Percentiles rank a stretch among this genome's conserved stretches.
phyloP scores from a whole-genome alignment of 2,329 filamentous ascomycete genomes.

The Celoporthe dispersa region DNA sequence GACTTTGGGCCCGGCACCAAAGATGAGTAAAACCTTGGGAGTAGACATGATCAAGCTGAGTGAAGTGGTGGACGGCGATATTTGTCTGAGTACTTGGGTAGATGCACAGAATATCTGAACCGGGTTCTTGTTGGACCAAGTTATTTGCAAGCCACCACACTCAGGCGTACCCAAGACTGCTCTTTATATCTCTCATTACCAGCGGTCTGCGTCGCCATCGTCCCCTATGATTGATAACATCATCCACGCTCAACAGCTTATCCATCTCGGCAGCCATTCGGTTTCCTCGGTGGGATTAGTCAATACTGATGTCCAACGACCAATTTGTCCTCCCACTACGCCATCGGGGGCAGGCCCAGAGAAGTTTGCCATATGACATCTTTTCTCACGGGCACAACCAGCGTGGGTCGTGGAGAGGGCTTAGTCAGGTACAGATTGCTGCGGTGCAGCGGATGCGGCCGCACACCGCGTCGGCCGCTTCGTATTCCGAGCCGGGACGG shows the following conservation, averaged over 20 bases:
- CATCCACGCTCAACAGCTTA: not conserved
- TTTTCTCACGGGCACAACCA: not conserved
- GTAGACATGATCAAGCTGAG: constrained; percentile 24
- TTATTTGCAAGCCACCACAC: not conserved
- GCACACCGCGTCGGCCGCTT: constrained; percentile 6
- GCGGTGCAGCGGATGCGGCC: not conserved
- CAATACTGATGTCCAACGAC: not conserved
- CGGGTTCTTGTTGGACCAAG: not conserved
- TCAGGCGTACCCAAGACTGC: not conserved
- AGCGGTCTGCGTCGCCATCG: not conserved
- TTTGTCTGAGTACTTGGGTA: not conserved
- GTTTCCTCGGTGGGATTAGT: not conserved
- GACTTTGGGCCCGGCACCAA: constrained; percentile 48
- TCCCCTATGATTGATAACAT: not conserved
- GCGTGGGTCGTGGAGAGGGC: not conserved
- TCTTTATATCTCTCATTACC: not conserved
- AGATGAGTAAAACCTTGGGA: constrained; percentile 42
- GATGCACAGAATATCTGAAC: not conserved
- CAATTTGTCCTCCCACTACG: not conserved
- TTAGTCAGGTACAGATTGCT: not conserved
- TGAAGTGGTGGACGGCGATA: not conserved
- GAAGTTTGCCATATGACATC: not conserved
- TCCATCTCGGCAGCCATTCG: not conserved
- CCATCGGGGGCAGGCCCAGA: not conserved
- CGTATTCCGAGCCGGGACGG: constrained; percentile 6